Conservation (phyloP, 768 basidiomycete genomes). For the Tephrocybe rancida region DNA sequence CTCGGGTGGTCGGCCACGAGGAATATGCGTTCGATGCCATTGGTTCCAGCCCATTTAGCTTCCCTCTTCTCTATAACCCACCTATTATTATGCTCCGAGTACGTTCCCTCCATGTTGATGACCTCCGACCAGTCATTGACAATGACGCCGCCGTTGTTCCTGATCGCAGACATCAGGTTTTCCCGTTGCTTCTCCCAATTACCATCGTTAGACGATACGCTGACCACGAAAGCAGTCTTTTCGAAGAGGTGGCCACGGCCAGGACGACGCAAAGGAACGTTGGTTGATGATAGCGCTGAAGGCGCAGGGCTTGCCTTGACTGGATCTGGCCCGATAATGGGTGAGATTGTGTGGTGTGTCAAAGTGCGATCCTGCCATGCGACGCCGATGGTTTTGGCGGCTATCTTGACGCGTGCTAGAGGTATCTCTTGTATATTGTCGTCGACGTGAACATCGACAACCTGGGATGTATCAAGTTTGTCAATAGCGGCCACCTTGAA, state of each 20-base stretch:
- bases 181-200: conserved; percentile 45
- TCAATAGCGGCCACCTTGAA: conserved; percentile 35
- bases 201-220: conserved; percentile 51
- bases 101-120: conserved; percentile 56
- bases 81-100: conserved; percentile 41
- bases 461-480: conserved; percentile 26
- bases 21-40: conserved; percentile 58
- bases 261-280: conserved; percentile 32
- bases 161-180: conserved; percentile 43
- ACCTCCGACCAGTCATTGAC: conserved; percentile 65
- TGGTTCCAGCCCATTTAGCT: conserved; percentile 43
- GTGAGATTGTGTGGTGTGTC: conserved; percentile 40
- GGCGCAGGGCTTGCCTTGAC: conserved; percentile 45
- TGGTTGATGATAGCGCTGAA: conserved; percentile 45
- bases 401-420: conserved; percentile 48
- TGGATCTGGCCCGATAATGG: conserved; percentile 38
- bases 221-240: conserved; percentile 63
- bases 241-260: conserved; percentile 38
- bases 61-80: conserved; percentile 57
- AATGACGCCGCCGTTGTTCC: conserved; percentile 53
- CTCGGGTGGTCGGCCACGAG: conserved; percentile 66
- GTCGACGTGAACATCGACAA: conserved; percentile 42
- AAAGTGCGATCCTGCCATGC: conserved; percentile 59
- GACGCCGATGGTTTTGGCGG: conserved; percentile 47
- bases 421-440: conserved; percentile 35